phyloP scores from a whole-genome alignment of 768 basidiomycete genomes.

The Mycena vulgaris region DNA sequence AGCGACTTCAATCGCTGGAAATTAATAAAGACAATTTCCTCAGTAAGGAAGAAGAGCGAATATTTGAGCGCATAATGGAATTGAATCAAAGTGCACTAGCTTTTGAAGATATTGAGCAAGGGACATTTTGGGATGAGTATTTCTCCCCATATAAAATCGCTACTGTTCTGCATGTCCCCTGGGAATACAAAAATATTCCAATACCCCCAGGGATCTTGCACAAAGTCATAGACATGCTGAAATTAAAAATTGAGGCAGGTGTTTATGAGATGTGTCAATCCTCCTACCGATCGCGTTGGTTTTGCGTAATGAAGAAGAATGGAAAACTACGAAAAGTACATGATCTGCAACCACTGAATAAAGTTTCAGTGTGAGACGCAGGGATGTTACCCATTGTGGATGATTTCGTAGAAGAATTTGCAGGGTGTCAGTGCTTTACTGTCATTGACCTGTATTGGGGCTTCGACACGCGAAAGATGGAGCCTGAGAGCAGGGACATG shows the following conservation, averaged over 20 bases:
- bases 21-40: background rate
- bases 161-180: constrained; percentile 34
- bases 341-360: constrained; percentile 33
- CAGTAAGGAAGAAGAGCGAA: background rate
- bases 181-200: constrained; percentile 39
- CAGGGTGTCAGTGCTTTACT: background rate
- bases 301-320: constrained; percentile 43
- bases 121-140: constrained; percentile 4
- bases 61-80: background rate
- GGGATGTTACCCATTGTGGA: background rate
- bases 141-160: background rate
- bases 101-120: constrained; percentile 2
- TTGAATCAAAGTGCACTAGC: background rate
- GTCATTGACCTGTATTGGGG: background rate
- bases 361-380: background rate
- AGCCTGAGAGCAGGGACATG: background rate
- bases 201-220: constrained; percentile 47
- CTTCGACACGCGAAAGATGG: background rate
- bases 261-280: background rate
- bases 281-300: constrained; percentile 37
- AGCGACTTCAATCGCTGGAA: background rate
- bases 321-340: constrained; percentile 43
- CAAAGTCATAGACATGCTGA: constrained; percentile 29
- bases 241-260: background rate
- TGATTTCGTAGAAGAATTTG: background rate